A percentile compares a stretch with the other conserved stretches of the same genome.
These are phyloP conservation scores for Ambrosiella beaveri DNA, from an alignment of 2,329 filamentous ascomycete genomes.

Conservation along the genomic window DNA sequence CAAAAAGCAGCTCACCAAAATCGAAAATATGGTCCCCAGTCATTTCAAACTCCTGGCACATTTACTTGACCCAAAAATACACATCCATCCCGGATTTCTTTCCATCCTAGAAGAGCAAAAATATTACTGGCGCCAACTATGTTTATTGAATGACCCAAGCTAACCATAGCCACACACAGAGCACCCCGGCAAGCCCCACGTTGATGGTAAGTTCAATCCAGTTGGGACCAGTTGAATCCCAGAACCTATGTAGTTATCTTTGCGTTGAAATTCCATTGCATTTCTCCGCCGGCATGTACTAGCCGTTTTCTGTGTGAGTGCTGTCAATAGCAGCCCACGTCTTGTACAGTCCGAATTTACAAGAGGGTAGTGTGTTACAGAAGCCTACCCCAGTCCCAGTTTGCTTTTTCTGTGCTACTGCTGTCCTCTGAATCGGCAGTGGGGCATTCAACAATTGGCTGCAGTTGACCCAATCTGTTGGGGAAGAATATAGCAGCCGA, in stretches of 20 bases:
- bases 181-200: constrained; percentile 52
- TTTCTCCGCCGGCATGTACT: background rate
- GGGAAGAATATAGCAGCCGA: background rate
- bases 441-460: background rate
- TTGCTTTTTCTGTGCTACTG: no score
- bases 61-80: background rate
- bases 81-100: background rate
- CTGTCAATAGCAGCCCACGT: background rate
- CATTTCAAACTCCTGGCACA: background rate
- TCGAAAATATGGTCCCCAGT: background rate
- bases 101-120: background rate
- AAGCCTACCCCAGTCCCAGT: no score
- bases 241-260: background rate
- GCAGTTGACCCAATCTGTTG: background rate
- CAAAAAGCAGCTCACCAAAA: background rate
- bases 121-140: background rate
- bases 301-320: background rate
- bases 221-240: background rate
- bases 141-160: constrained; percentile 15
- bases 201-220: constrained; percentile 34
- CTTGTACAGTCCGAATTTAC: background rate
- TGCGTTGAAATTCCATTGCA: background rate
- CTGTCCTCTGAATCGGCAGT: background rate
- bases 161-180: constrained; percentile 30
- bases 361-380: no score